Evolutionary conservation across 2,329 filamentous ascomycete genomes (phyloP).

Genomic region (Botrytis medusae): DNA sequence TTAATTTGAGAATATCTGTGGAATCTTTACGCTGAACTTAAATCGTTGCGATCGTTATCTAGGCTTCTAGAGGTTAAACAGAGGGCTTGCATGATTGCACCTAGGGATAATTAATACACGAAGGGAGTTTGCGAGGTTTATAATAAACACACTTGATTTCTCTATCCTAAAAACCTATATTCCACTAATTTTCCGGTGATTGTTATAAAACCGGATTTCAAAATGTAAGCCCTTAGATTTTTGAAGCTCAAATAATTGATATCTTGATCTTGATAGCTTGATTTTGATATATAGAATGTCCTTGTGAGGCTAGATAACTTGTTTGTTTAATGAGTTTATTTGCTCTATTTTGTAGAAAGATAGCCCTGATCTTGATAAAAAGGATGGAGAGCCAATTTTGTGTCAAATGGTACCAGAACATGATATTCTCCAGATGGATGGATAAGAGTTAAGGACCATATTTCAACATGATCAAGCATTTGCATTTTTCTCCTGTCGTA

Average conservation of each 20-base stretch:
- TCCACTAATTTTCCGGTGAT: not conserved
- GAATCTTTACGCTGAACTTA: not conserved
- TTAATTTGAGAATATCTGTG: not conserved
- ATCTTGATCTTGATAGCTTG: not conserved
- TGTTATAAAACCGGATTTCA: accelerated
- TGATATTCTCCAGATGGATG: no score
- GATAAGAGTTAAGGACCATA: no score
- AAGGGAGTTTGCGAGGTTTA: not conserved
- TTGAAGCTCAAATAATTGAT: not conserved
- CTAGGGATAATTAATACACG: no score
- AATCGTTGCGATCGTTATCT: not conserved
- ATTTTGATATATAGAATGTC: not conserved
- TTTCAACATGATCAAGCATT: not conserved
- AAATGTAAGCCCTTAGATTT: not conserved
- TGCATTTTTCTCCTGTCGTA: not conserved
- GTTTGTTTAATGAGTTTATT: no score
- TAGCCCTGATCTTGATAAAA: not conserved
- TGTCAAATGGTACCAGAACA: no score
- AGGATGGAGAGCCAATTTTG: not conserved
- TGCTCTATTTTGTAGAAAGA: no score
- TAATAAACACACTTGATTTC: not conserved
- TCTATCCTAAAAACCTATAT: not conserved
- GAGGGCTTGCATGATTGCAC: not conserved
- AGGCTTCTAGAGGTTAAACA: not conserved
- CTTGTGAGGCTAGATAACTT: no score